Evolutionary conservation across 2,329 filamentous ascomycete genomes (phyloP), one percentile per base, ranked within the genome.

Genomic region (Didymella exigua): DNA sequence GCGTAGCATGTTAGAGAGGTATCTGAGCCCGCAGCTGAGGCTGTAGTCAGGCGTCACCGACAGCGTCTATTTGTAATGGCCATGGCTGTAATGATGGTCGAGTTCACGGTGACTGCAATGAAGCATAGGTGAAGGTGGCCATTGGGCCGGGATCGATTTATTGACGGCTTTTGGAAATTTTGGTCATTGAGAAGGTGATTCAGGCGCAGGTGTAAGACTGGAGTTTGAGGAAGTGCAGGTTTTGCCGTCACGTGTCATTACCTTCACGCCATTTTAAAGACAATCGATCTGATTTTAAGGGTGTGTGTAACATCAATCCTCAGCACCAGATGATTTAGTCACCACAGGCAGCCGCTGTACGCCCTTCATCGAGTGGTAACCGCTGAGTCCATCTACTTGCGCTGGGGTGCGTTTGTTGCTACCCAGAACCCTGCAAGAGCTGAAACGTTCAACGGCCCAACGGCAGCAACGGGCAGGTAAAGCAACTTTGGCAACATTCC

Each of bases 371-470:
- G 49, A 9, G 1, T 13, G n/a, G 9, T 40, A 53, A 24, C 30
- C 37, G 49, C 43, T 18, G 30, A 53, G 29, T 26, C 37, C 8
- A 29, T 29, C 37, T 18, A 37, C 10, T 6, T 3, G 18, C 34
- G 34, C 34, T 18, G 4, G 18, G 18, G 34, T 37, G 34, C 34
- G 21, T 38, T 38, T n/a, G 36, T 23, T 24, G 14, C n/a, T 38
- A 24, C 24, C n/a, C 6, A 18, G 24, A 37, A 30, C 49, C 45
- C 51, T 49, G 45, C 51, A 49, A 40, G 13, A 9, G 16, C 38
- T 54, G 51, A 54, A 54, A 54, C 51, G 24, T 36, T 18, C 33
- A 27, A 24, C 31, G 40, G 45, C 51, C 51, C 51, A 49, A 54
- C 45, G 40, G 38, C 50, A 43, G 43, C 38, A 24, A 48, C 19